Evolutionary conservation across 768 basidiomycete genomes (phyloP).

Genomic region (Rhodotorula babjevae): DNA sequence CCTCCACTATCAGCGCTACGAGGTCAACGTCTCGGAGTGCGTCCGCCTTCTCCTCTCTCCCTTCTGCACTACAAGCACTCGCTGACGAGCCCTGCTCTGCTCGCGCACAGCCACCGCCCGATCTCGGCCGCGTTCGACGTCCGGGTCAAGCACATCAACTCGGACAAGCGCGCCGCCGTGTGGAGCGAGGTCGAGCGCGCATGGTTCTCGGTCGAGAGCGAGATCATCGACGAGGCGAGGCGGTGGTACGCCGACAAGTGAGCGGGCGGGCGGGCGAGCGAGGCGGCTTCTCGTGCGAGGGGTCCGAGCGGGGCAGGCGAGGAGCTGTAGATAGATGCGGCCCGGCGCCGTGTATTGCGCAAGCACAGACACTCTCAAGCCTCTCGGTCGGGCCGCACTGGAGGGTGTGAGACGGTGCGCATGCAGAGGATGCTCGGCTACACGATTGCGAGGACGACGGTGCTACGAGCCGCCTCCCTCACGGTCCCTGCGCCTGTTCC

Average conservation of each 20-base stretch:
- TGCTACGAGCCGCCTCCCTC: no score
- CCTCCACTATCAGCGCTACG: constrained; percentile 73
- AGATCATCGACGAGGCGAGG: constrained; percentile 43
- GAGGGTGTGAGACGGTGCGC: no score
- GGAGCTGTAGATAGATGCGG: no score
- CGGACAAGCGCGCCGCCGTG: constrained; percentile 57
- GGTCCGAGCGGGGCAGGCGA: no score
- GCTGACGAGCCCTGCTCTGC: background rate
- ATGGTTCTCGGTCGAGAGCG: constrained; percentile 47
- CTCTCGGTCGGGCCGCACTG: no score
- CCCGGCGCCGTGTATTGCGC: no score
- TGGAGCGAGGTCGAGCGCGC: constrained; percentile 56
- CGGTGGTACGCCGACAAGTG: constrained; percentile 29
- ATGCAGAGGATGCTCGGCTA: no score
- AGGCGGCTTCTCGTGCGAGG: no score
- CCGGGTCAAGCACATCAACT: constrained; percentile 66
- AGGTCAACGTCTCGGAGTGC: constrained; percentile 84
- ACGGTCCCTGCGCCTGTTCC: no score
- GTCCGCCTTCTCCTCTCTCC: constrained; percentile 54
- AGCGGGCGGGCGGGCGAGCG: background rate
- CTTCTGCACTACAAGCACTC: background rate
- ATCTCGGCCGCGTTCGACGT: constrained; percentile 71
- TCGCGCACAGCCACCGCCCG: constrained; percentile 6
- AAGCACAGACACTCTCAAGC: no score
- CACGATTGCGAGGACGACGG: no score